Percentiles rank a stretch among this genome's conserved stretches.
phyloP scores from a whole-genome alignment of 352 stramenopile species.

The Phytophthora hibernalis region DNA sequence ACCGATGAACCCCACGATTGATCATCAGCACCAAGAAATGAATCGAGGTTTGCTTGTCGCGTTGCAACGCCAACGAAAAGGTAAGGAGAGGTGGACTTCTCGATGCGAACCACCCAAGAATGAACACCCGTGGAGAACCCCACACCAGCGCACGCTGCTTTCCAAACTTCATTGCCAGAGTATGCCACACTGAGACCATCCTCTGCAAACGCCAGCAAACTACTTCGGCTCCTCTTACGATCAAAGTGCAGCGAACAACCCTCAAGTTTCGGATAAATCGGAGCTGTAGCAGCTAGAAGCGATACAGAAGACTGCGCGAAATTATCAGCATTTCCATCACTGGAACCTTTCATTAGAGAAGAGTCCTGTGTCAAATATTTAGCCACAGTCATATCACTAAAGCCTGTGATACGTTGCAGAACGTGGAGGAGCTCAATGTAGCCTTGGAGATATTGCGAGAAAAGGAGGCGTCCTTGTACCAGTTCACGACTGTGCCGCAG shows the following conservation, averaged over 20 bases:
- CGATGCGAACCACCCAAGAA: constrained; percentile 90
- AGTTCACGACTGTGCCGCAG: constrained; percentile 61
- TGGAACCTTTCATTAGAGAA: not conserved
- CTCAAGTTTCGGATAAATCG: constrained; percentile 3
- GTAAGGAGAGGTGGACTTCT: constrained; percentile 96
- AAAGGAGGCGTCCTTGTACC: constrained; percentile 66
- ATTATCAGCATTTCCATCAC: not conserved
- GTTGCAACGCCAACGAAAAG: constrained; percentile 98
- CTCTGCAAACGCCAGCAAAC: constrained; percentile 65
- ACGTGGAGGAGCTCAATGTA: constrained; percentile 69
- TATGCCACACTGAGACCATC: constrained; percentile 74
- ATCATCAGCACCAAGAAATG: constrained; percentile 97
- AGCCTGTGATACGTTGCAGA: constrained; percentile 13
- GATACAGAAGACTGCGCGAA: not conserved
- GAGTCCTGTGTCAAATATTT: not conserved
- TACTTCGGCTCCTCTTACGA: constrained; percentile 73
- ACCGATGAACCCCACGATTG: constrained; percentile 98
- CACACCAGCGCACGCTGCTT: constrained; percentile 76
- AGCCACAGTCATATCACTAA: not conserved
- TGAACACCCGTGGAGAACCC: constrained; percentile 82
- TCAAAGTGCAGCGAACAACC: constrained; percentile 49
- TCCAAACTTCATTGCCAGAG: constrained; percentile 90
- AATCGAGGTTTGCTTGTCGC: constrained; percentile 91
- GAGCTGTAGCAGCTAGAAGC: constrained; percentile 1
- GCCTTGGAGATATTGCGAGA: constrained; percentile 74